These are phyloP conservation scores for Coprinopsis strossmayeri DNA, from an alignment of 768 basidiomycete genomes.

Conservation along the genomic window DNA sequence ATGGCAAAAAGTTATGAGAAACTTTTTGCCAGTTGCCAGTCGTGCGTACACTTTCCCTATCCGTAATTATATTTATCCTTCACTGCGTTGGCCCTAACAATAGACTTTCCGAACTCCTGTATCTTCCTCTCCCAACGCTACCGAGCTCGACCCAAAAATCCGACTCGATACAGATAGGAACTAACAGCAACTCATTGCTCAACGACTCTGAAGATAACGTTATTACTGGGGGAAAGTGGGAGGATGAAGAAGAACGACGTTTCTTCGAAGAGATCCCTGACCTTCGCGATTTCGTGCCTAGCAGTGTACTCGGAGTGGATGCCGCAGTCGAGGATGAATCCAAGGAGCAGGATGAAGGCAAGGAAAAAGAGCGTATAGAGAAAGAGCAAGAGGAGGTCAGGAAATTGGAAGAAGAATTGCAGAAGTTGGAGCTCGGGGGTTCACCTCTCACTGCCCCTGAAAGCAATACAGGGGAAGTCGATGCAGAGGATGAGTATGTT, in stretches of 20 bases:
- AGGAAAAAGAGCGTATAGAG: conserved; percentile 44
- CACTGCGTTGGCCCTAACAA: background rate
- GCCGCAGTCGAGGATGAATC: conserved; percentile 37
- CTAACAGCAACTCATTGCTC: conserved; percentile 28
- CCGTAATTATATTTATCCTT: background rate
- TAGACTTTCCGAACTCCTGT: conserved; percentile 89
- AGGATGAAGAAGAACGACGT: conserved; percentile 91
- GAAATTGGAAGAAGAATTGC: conserved; percentile 74
- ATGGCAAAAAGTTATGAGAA: conserved; percentile 97
- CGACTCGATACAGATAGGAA: conserved; percentile 75
- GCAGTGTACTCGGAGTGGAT: conserved; percentile 75
- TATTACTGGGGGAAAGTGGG: conserved; percentile 82
- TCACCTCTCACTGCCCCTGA: conserved; percentile 7
- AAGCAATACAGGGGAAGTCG: conserved; percentile 19
- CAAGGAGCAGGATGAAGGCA: conserved; percentile 28
- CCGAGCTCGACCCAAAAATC: conserved; percentile 77
- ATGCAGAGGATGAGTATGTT: conserved; percentile 41
- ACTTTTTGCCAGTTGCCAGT: conserved; percentile 80
- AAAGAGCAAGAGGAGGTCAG: conserved; percentile 63
- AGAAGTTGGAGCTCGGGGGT: conserved; percentile 46
- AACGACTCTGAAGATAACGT: conserved; percentile 53
- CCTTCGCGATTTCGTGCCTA: conserved; percentile 86
- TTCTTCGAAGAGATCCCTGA: conserved; percentile 95
- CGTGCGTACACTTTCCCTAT: conserved; percentile 37
- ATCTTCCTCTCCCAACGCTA: conserved; percentile 73